Base-by-base conservation (phyloP, 129 eudicot species). In the Sambucus nigra region DNA sequence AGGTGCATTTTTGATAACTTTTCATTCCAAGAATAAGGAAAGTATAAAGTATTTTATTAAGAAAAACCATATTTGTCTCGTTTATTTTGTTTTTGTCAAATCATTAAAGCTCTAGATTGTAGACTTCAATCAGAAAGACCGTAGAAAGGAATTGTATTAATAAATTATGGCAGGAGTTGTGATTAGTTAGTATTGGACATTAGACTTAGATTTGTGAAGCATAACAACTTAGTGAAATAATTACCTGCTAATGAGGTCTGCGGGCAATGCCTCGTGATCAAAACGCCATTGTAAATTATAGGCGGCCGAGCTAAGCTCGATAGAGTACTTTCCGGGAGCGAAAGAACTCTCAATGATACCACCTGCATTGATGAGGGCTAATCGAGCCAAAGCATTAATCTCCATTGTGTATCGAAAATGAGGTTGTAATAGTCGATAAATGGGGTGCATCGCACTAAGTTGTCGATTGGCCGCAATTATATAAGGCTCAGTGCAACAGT, bases 371-470 rank as follows among this genome's bases (percentile, higher is more conserved):
- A 86, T 70, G 33, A 86, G 81, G 29, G 79, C 70, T 52, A 82
- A 11, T n/a, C n/a, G n/a, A n/a, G n/a, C n/a, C n/a, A n/a, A n/a
- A n/a, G n/a, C n/a, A n/a, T n/a, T n/a, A n/a, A n/a, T n/a, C n/a
- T n/a, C n/a, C n/a, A n/a, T n/a, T n/a, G n/a, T n/a, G n/a, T n/a
- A n/a, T n/a, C n/a, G n/a, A n/a, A n/a, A n/a, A n/a, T n/a, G n/a
- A n/a, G n/a, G n/a, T n/a, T n/a, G n/a, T n/a, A n/a, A n/a, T 41
- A 81, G 63, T 65, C 81, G 69, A 19, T 66, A 68, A 18, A 81
- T 61, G 1, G 95, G 95, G 65, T 86, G 95, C 81, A 86, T 66
- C 79, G n/a, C n/a, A n/a, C n/a, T n/a, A 22, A 82, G 80, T 5
- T 79, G 87, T 26, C 93, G 69, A 11, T 76, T 75, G 4, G 82